Evolutionary conservation across 2,329 filamentous ascomycete species (phyloP), one percentile per base, ranked within the genome.

Genomic region (Microthyrium microscopicum): DNA sequence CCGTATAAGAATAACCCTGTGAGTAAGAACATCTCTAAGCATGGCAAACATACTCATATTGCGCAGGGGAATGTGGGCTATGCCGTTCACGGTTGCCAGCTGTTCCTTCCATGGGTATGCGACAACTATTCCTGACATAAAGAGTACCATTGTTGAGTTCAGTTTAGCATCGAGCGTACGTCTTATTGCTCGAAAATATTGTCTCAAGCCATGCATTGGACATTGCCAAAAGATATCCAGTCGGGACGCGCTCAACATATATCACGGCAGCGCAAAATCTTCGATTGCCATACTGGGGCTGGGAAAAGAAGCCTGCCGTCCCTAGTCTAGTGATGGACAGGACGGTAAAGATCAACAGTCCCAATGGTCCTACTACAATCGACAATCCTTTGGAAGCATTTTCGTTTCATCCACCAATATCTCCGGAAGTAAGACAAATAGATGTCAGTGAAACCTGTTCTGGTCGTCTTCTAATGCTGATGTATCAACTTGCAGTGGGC

Each of bases 251-350:
- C 5, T 16, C n/a, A 19, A 18, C 21, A 26, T 36, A 36, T 26
- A 22, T 5, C 12, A 16, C 13, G 5, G 34, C 34, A 5, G 34
- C 34, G 16, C 18, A 4, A 13, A 25, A 12, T 17, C 28, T 36
- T 5, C 29, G 29, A n/a, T 32, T 36, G 12, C 34, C 34, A 18
- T 36, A 36, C 22, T 36, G 34, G 34, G 34, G 33, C 18, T 36
- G 34, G 34, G 29, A 20, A 4, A 29, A 17, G n/a, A 12, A 5
- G 21, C 19, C 33, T 13, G 26, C 25, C 12, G 13, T 35, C 13
- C 33, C 33, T n/a, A 21, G 15, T 5, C 8, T 18, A 11, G 13
- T 30, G 5, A 32, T 11, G 7, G 21, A 15, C 13, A 12, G n/a
- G 11, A 35, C 8, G 11, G 18, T 35, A 15, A 22, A 9, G n/a